Percentiles rank a stretch among this genome's conserved stretches.
Conservation (phyloP, 345 rosid species). For the Cochlearia excelsa region DNA sequence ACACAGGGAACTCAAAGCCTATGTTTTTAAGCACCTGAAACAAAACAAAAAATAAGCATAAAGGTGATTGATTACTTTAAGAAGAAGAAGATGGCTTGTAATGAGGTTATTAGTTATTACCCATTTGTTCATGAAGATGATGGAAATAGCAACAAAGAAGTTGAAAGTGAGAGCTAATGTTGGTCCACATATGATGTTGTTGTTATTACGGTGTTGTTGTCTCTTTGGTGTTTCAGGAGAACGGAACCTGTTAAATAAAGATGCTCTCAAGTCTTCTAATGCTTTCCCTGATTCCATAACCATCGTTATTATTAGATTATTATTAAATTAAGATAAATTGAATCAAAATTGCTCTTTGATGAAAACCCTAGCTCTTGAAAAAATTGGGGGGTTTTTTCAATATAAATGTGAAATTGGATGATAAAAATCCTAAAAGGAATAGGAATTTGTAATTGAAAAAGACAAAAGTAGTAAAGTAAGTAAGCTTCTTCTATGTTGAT, state of each 20-base stretch:
- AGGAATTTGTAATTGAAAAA: too few relatives aligned
- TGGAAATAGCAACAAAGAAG: conserved; percentile 67
- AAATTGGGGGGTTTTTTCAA: not conserved
- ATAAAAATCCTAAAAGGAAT: not conserved
- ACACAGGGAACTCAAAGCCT: conserved; percentile 84
- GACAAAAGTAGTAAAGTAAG: too few relatives aligned
- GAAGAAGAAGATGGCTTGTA: not conserved
- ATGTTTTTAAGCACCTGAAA: conserved; percentile 77
- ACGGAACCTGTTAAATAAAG: conserved; percentile 60
- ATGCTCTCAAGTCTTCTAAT: conserved; percentile 66
- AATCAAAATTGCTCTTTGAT: not conserved
- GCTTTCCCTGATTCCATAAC: conserved; percentile 51
- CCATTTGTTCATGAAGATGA: conserved; percentile 92
- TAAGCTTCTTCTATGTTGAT: too few relatives aligned
- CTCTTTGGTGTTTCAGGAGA: conserved; percentile 58
- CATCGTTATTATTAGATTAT: not conserved
- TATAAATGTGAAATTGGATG: not conserved
- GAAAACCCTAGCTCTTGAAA: conserved; percentile 15
- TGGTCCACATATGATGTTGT: conserved; percentile 49
- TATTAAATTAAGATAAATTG: not conserved
- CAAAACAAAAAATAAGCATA: not conserved
- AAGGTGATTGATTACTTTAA: conserved; percentile 8
- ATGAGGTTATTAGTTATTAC: conserved; percentile 24
- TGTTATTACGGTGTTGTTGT: conserved; percentile 41
- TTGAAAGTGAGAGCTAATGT: conserved; percentile 74